Evolutionary conservation across 495 filamentous ascomycete species (phyloP), one percentile per base, ranked within the genome.

Genomic region (Immersiella caudata): DNA sequence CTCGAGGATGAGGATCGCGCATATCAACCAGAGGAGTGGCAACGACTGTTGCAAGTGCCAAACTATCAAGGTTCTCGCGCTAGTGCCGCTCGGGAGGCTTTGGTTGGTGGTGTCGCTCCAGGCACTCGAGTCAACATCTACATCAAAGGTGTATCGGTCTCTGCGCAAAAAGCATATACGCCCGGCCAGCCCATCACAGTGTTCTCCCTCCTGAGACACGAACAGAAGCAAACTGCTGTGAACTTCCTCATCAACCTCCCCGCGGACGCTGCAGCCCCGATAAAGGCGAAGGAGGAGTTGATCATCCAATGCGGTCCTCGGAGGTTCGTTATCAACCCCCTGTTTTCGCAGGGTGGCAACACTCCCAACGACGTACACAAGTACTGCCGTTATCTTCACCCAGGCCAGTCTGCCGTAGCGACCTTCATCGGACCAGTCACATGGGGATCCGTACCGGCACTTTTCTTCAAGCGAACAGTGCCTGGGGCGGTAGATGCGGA

Each of bases 311-410:
- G 89, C 70, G 95, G 95, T 25, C 88, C 94, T 18, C 89, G 96
- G 50, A 85, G 94, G 49, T 87, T 97, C 69, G 78, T 93, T 40
- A 88, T 97, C 77, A 96, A 95, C 68, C 94, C 95, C 22, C 79
- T 99, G 24, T 98, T 94, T 83, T 97, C 93, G 2, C 86, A 90
- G 70, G 80, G 83, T 14, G 93, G 92, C 65, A 92, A 88, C 74
- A 94, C 93, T 0, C 91, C 91, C 60, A 99, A 99, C 79, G 88
- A 97, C 73, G 93, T 99, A 14, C 92, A 97, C 82, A 98, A 98
- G 76, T 98, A 91, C 81, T 91, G 94, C 78, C 92, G 96, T 9
- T 98, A 88, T 82, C 83, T 98, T 5, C 92, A 97, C 74, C 94
- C 95, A 0, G 93, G 94, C 5, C 88, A 91, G 73, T 94, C 92